Conservation (phyloP, 306 rosid genomes). For the Delonix regia region DNA sequence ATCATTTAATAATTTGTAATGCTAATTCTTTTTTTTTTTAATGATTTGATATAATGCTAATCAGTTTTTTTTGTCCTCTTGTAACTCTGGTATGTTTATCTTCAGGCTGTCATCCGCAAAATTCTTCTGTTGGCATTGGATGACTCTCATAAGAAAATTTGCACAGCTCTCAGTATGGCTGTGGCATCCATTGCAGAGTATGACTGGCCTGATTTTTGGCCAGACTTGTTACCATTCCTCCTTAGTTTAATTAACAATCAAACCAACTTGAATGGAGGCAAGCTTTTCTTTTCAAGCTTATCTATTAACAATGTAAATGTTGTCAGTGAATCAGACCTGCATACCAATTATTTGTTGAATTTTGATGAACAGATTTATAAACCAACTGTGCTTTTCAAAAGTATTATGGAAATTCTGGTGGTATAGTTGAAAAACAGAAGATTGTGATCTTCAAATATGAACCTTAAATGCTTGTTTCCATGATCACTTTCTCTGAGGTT, state of each 20-base stretch:
- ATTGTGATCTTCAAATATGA: background rate
- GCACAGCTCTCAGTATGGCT: constrained; percentile 96
- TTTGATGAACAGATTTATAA: background rate
- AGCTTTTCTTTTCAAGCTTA: constrained; percentile 21
- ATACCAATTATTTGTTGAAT: background rate
- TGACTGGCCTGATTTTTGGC: constrained; percentile 98
- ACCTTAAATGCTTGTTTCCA: background rate
- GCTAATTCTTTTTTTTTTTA: background rate
- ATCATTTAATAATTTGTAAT: constrained; percentile 2
- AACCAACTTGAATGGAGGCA: constrained; percentile 80
- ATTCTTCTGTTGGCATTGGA: constrained; percentile 78
- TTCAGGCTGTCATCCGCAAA: constrained; percentile 67
- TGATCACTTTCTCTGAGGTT: background rate
- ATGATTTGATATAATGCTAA: background rate
- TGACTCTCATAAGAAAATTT: constrained; percentile 85
- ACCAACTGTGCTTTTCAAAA: background rate
- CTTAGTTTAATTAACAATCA: constrained; percentile 71
- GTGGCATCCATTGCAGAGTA: constrained; percentile 84
- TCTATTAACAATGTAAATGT: background rate
- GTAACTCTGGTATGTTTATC: constrained; percentile 38
- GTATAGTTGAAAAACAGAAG: background rate
- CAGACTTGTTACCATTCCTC: constrained; percentile 83
- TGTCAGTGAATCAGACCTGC: background rate
- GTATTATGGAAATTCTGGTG: background rate
- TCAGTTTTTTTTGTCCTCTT: background rate